Conservation (phyloP, 2,329 filamentous ascomycete genomes). For the Aureobasidium sp. region DNA sequence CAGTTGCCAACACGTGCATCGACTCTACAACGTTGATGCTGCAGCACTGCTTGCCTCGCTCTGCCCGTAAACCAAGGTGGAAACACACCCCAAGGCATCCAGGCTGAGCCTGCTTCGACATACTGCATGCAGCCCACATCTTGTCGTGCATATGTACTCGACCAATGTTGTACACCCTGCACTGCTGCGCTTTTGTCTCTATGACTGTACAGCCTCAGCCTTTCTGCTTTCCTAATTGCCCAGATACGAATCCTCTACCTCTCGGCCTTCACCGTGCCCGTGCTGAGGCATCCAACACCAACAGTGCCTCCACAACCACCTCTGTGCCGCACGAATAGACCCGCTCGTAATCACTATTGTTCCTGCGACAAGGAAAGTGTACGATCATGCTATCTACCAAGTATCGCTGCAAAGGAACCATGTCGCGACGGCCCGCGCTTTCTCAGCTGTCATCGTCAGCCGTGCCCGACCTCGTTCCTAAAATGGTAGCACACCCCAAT, state of each 20-base stretch:
- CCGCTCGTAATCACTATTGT: not conserved
- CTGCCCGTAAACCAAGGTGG: not conserved
- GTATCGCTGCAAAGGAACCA: not conserved
- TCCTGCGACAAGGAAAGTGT: not conserved
- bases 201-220: conserved; percentile 2
- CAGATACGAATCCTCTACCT: not conserved
- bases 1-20: not conserved
- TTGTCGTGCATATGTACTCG: conserved; percentile 2
- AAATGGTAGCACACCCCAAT: not conserved
- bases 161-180: not conserved
- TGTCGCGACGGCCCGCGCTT: not conserved
- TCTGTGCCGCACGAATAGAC: not conserved
- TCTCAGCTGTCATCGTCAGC: conserved; percentile 3
- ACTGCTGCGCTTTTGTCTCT: not conserved
- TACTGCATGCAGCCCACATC: not conserved
- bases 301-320: not conserved
- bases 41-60: not conserved
- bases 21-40: not conserved
- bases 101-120: not conserved
- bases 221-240: not conserved
- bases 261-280: not conserved
- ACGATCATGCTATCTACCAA: not conserved
- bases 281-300: conserved; percentile 13
- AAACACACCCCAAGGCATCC: not conserved
- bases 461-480: conserved; percentile 6